Evolutionary conservation across 495 filamentous ascomycete genomes (phyloP), one percentile per base, ranked within the genome.

Genomic region (Cenococcum geophilum): DNA sequence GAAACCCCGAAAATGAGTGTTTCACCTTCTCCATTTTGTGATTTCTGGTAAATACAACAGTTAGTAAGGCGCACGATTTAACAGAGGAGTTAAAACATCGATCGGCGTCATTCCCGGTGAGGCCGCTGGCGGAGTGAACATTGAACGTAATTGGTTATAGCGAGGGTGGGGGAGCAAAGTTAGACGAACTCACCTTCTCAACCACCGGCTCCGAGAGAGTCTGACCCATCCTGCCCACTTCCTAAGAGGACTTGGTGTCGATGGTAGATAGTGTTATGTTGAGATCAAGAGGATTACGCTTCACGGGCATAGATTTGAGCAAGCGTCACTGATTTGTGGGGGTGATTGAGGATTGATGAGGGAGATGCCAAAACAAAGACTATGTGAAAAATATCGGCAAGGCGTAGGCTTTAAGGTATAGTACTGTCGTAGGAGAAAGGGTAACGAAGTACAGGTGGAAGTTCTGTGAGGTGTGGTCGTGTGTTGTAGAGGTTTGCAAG

Each of bases 141-240:
- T 20, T 18, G 22, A 50, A 21, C 16, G 45, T 60, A 67, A 62
- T 52, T 60, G 61, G 45, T 59, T 62, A 65, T 58, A 57, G 62
- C 59, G 66, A 53, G 58, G 59, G 59, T 49, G 62, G 56, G 57
- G 65, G 47, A 49, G 8, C 27, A 23, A 53, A 37, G 57, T 43
- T 61, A 37, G 51, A 54, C 54, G 57, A 60, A 77, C 86, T 72
- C 80, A 98, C 93, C 91, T 98, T 98, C 71, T 97, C 93, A 66
- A 95, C 87, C 69, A 97, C 92, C 55, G 93, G 93, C 81, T 98
- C 95, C 73, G 93, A 97, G 72, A 98, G 86, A 74, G 93, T 98
- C 83, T 98, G 93, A 84, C 93, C 93, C 93, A 98, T 98, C 32
- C 45, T 66, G 60, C 59, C 60, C 50, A 57, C 34, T 63, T 34